phyloP scores from a whole-genome alignment of 192 early-diverging fungal genomes.

The Diversispora eburnea region DNA sequence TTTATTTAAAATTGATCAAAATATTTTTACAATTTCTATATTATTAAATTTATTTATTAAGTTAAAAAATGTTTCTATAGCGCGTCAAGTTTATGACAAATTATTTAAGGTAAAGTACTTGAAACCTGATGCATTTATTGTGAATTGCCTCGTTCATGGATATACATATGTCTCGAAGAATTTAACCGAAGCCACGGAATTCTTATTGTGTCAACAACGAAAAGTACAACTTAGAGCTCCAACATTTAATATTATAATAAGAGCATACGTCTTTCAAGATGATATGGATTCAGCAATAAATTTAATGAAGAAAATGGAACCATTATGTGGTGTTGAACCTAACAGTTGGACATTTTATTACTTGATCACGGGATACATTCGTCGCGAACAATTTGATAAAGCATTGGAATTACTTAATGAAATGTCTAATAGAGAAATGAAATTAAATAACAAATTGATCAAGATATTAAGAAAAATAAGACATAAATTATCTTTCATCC shows the following conservation, averaged over 20 bases:
- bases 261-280: neutral
- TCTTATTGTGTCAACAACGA: neutral
- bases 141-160: neutral
- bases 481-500: too few relatives aligned
- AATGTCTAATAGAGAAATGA: neutral
- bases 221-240: neutral
- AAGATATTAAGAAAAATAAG: too few relatives aligned
- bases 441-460: neutral
- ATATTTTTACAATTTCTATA: neutral
- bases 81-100: neutral
- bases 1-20: neutral
- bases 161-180: neutral
- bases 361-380: neutral
- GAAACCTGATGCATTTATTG: neutral
- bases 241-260: conserved; percentile 3
- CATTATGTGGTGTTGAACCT: neutral
- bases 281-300: neutral
- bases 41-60: neutral
- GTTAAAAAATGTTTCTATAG: neutral
- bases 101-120: neutral
- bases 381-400: neutral
- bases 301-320: neutral
- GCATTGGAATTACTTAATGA: neutral
- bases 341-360: conserved; percentile 1
- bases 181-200: neutral